Base-by-base conservation (phyloP, 768 basidiomycete species). In the Phlebiopsis flavidoalba region DNA sequence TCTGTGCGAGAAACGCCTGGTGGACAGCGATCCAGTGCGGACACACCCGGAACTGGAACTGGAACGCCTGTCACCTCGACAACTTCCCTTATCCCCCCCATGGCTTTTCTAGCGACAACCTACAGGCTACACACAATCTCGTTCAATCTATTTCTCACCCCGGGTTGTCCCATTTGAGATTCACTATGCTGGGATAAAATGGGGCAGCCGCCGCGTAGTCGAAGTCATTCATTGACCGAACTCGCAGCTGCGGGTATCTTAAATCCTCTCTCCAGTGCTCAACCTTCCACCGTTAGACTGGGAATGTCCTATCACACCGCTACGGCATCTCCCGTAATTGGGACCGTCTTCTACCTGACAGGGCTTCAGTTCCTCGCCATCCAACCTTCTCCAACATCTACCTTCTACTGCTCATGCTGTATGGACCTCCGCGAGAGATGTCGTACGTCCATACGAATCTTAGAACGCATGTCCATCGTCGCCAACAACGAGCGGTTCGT, bases 361-460 rank as follows among this genome's bases (percentile, higher is more conserved):
- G 57, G 37, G 31, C 31, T 67, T 19, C 21, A 51, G 10, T 52
- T 59, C 19, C 65, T 67, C 47, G 67, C 59, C 21, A 50, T 67
- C 31, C 64, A 65, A 48, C 64, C 65, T 7, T 60, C 64, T 12
- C 67, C 67, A 24, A 68, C 67, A 8, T 57, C 55, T 15, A 60
- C 59, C 31, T 66, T 64, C 57, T 66, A 66, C 49, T 64, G 65
- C 53, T 68, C 67, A 40, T 65, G 64, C 57, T 65, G 67, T 58
- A 67, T 67, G 67, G 67, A 66, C 53, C 48, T 62, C 24, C 64
- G 63, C 26, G 65, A 65, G 19, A 31, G 26, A 31, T 63, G 66
- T 47, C 45, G 55, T 6, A 63, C 66, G 40, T 65, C 64, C 45
- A 64, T 66, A 63, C 61, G 63, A 17, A 60, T 66, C 24, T 60